Evolutionary conservation across 805 yeast genomes (phyloP).

Genomic region (Saturnispora zaruensis): DNA sequence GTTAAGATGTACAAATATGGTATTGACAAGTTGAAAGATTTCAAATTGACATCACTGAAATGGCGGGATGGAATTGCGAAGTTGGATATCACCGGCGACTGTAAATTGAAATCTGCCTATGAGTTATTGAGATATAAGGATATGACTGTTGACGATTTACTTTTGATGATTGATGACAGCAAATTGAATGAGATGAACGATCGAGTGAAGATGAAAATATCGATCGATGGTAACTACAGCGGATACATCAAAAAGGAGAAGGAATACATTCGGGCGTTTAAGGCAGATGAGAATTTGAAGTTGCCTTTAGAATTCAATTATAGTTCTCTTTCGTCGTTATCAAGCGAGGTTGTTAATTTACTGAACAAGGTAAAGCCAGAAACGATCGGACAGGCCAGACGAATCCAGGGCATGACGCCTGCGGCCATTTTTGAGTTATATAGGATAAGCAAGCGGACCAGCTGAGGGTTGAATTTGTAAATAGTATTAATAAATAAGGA

Average conservation of each 20-base stretch:
- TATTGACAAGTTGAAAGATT: slow-evolving; percentile 36
- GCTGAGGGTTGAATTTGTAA: background rate
- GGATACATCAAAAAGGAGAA: slow-evolving; percentile 72
- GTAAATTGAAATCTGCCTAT: slow-evolving; percentile 54
- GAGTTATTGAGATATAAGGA: slow-evolving; percentile 57
- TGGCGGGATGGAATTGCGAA: slow-evolving; percentile 53
- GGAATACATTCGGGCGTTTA: slow-evolving; percentile 64
- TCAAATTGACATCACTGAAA: slow-evolving; percentile 42
- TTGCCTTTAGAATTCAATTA: slow-evolving; percentile 70
- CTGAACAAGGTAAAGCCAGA: slow-evolving; percentile 73
- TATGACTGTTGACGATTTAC: slow-evolving; percentile 22
- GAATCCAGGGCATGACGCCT: slow-evolving; percentile 93
- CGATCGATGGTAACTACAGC: slow-evolving; percentile 74
- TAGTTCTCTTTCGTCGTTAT: slow-evolving; percentile 48
- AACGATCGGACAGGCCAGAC: slow-evolving; percentile 90
- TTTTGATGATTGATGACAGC: slow-evolving; percentile 31
- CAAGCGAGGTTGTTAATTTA: slow-evolving; percentile 62
- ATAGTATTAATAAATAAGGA: background rate
- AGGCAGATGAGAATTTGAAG: slow-evolving; percentile 67
- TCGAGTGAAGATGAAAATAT: slow-evolving; percentile 50
- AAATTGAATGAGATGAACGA: slow-evolving; percentile 25
- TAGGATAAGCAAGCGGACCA: slow-evolving; percentile 34
- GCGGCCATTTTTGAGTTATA: slow-evolving; percentile 81
- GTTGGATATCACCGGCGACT: slow-evolving; percentile 44
- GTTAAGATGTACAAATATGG: slow-evolving; percentile 35